These are phyloP conservation scores for Lasiodiplodia sp. DNA, from an alignment of 2,329 filamentous ascomycete species.

Conservation along the genomic window DNA sequence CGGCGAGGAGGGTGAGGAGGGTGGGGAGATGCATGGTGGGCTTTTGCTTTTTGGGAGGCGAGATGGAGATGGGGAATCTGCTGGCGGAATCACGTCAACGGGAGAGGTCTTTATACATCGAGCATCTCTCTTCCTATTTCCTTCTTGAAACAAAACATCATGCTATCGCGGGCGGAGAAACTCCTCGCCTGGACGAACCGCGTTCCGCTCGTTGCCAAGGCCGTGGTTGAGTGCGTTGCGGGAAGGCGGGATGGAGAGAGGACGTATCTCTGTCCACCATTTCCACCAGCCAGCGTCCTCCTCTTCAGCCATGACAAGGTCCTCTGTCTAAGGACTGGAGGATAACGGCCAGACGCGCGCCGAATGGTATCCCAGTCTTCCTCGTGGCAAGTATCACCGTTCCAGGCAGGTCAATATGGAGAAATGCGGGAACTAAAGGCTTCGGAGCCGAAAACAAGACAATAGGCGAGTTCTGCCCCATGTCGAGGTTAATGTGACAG, in stretches of 20 bases:
- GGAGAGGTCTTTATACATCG: background rate
- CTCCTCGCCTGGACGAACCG: background rate
- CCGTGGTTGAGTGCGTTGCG: background rate
- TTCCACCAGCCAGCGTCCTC: conserved; percentile 13
- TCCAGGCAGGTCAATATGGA: conserved; percentile 21
- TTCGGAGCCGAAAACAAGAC: background rate
- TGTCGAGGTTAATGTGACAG: no score
- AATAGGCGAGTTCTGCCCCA: no score
- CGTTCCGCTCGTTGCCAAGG: background rate
- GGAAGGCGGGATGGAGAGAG: background rate
- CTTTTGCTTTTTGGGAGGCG: no score
- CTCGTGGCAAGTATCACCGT: background rate
- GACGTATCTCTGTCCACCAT: background rate
- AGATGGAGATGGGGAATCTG: no score
- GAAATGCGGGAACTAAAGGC: conserved; percentile 6
- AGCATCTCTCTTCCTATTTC: background rate
- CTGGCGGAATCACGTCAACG: background rate
- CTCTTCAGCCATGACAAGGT: background rate
- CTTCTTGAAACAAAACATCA: background rate
- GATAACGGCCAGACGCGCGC: background rate
- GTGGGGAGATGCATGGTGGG: background rate
- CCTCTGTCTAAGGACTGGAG: background rate
- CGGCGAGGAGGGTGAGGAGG: background rate
- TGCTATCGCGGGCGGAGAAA: conserved; percentile 1
- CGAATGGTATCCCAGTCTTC: background rate